Evolutionary conservation across 768 basidiomycete genomes (phyloP).

Genomic region (Agrocybe chaxingu): DNA sequence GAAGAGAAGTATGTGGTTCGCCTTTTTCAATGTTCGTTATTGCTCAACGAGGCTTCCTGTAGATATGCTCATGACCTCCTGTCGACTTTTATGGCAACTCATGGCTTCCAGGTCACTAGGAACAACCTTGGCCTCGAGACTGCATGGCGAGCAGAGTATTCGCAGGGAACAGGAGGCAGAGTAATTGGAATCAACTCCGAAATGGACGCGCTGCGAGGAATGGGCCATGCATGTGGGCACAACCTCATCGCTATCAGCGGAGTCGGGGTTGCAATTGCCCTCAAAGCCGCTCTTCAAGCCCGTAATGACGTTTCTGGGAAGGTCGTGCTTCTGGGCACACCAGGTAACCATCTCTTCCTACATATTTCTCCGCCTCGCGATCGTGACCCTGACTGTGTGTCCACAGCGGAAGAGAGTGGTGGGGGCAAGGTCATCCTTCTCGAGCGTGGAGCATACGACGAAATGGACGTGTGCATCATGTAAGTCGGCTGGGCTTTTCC

Average conservation of each 20-base stretch:
- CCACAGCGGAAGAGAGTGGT: slow-evolving; percentile 70
- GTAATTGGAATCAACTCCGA: slow-evolving; percentile 79
- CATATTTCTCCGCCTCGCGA: not conserved
- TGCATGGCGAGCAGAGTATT: slow-evolving; percentile 76
- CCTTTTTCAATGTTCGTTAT: not conserved
- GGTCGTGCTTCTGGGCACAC: slow-evolving; percentile 75
- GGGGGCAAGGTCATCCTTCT: slow-evolving; percentile 77
- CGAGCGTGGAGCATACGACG: slow-evolving; percentile 72
- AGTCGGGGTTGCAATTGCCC: slow-evolving; percentile 69
- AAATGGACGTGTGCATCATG: slow-evolving; percentile 84
- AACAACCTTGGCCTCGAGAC: slow-evolving; percentile 71
- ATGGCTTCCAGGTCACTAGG: slow-evolving; percentile 69
- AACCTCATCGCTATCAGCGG: slow-evolving; percentile 81
- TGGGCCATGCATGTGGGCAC: slow-evolving; percentile 76
- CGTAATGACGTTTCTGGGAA: slow-evolving; percentile 59
- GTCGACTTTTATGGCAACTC: slow-evolving; percentile 60
- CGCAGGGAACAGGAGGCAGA: slow-evolving; percentile 54
- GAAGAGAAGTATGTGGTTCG: slow-evolving; percentile 52
- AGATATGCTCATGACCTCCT: slow-evolving; percentile 74
- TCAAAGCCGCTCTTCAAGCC: slow-evolving; percentile 64
- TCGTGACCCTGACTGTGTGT: not conserved
- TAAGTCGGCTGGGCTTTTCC: slow-evolving; percentile 16
- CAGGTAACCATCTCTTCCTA: slow-evolving; percentile 38
- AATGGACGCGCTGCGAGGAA: slow-evolving; percentile 61
- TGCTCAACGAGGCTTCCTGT: slow-evolving; percentile 5